These are phyloP conservation scores for Teratosphaeria zuluensis DNA, from an alignment of 2,329 filamentous ascomycete genomes.

Conservation along the genomic window DNA sequence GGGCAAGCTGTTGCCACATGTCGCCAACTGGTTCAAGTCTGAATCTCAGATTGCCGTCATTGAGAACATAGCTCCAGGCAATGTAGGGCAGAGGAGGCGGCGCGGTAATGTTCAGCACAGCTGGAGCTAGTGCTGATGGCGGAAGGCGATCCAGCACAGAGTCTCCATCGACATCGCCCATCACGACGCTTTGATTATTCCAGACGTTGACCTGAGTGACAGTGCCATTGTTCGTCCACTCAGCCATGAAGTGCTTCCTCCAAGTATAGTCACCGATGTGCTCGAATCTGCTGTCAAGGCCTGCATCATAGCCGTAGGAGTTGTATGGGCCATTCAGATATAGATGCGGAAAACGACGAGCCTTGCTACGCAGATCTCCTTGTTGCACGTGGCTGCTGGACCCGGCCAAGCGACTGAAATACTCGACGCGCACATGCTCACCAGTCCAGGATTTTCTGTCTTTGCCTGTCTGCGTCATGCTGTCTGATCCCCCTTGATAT, in stretches of 20 bases:
- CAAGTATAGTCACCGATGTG: slow-evolving; percentile 42
- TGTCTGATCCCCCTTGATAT: too few relatives aligned
- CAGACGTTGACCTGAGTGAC: slow-evolving; percentile 52
- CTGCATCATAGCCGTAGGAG: slow-evolving; percentile 53
- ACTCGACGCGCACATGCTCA: slow-evolving; percentile 54
- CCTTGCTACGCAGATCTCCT: too few relatives aligned
- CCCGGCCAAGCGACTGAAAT: slow-evolving; percentile 44
- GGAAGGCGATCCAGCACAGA: slow-evolving; percentile 52
- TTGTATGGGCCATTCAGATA: slow-evolving; percentile 56
- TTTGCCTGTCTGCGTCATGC: not conserved
- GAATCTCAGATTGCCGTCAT: too few relatives aligned
- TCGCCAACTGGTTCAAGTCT: too few relatives aligned
- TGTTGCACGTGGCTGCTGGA: slow-evolving; percentile 40
- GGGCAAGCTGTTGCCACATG: slow-evolving; percentile 36
- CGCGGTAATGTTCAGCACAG: slow-evolving; percentile 50
- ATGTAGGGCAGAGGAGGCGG: slow-evolving; percentile 34
- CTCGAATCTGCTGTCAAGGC: slow-evolving; percentile 44
- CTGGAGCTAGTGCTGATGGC: slow-evolving; percentile 43
- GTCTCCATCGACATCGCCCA: slow-evolving; percentile 53
- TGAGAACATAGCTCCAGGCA: slow-evolving; percentile 30
- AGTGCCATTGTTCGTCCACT: slow-evolving; percentile 47
- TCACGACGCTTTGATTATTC: slow-evolving; percentile 52
- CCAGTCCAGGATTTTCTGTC: slow-evolving; percentile 48
- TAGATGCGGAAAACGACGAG: slow-evolving; percentile 50
- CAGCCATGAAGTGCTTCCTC: slow-evolving; percentile 51